A percentile compares a stretch with the other conserved stretches of the same genome.
Evolutionary conservation across 441 rosid genomes (phyloP).

Genomic region (Pelargonium hybrid): DNA sequence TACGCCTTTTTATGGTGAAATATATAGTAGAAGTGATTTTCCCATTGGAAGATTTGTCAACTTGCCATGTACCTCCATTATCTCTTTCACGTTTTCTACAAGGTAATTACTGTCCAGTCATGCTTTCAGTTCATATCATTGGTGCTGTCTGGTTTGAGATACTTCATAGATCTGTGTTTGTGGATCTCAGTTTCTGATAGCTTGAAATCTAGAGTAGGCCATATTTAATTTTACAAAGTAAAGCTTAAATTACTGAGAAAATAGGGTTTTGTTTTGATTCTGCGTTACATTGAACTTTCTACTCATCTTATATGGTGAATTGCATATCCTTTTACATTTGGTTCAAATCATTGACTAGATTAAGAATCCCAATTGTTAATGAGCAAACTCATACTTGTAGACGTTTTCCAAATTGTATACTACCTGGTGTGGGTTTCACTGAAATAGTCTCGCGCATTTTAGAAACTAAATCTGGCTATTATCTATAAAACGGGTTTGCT

Average conservation of each 20-base stretch:
- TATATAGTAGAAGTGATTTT: slow-evolving; percentile 24
- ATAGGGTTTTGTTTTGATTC: not conserved
- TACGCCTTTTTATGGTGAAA: slow-evolving; percentile 25
- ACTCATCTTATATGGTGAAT: not conserved
- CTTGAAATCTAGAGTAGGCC: not conserved
- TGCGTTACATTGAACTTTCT: not conserved
- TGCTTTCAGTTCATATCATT: slow-evolving; percentile 9
- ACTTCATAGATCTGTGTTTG: not conserved
- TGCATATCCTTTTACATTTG: not conserved
- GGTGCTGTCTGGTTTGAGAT: slow-evolving; percentile 4
- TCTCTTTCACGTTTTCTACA: slow-evolving; percentile 27
- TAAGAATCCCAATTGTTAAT: too few species aligned
- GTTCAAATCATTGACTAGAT: not conserved
- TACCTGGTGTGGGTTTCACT: not conserved
- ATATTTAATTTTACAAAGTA: not conserved
- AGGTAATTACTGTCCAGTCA: slow-evolving; percentile 33
- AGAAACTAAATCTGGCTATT: not conserved
- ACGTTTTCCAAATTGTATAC: too few species aligned
- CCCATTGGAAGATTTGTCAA: slow-evolving; percentile 26
- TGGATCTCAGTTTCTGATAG: not conserved
- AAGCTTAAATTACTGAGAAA: not conserved
- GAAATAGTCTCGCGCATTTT: not conserved
- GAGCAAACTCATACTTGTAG: too few species aligned
- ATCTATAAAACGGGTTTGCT: not conserved
- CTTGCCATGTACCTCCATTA: slow-evolving; percentile 26